Evolutionary conservation across 2,329 filamentous ascomycete genomes (phyloP), one percentile per base, ranked within the genome.

Genomic region (Pleurostoma richardsiae): DNA sequence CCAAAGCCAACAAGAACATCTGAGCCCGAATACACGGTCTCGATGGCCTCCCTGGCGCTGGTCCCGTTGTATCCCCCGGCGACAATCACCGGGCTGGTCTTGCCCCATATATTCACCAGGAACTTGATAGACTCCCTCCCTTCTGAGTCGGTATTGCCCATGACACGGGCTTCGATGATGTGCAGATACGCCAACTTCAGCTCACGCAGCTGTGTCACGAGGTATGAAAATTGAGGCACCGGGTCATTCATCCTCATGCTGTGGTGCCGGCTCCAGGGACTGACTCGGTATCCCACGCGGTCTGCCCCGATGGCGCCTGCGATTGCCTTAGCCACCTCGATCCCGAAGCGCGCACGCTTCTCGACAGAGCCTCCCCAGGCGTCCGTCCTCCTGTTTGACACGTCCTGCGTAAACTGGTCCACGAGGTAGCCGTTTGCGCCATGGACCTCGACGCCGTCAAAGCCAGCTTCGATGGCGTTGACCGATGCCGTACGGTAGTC

Each of bases 321-420:
- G 8, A 36, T n/a, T 8, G 33, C 33, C n/a, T 36, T 36, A n/a
- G 46, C 10, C 19, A 80, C 70, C 52, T 82, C 77, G 10, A 80
- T 50, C 1, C 63, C 69, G 49, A 82, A 72, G 0, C 74, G 67
- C 3, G 71, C 62, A 30, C 79, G 70, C 44, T 80, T 81, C 56
- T 80, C 76, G 39, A 77, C 70, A 49, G 66, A 73, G 39, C 76
- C 77, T 10, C 77, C 77, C 54, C 77, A 80, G 39, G 69, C 55
- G 53, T 81, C 77, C 1, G 71, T 77, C 1, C 80, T 69, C 43
- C 68, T 67, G 64, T 83, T 83, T 54, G 67, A 63, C 10, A 65
- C 72, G 50, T 74, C 72, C 50, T 79, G 76, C 5, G 74, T 66
- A 61, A 82, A 82, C 54, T 80, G 76, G 46, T 80, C 76, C 27